Evolutionary conservation across 2,329 filamentous ascomycete species (phyloP), one percentile per base, ranked within the genome.

Genomic region (Lachnellula cervina): DNA sequence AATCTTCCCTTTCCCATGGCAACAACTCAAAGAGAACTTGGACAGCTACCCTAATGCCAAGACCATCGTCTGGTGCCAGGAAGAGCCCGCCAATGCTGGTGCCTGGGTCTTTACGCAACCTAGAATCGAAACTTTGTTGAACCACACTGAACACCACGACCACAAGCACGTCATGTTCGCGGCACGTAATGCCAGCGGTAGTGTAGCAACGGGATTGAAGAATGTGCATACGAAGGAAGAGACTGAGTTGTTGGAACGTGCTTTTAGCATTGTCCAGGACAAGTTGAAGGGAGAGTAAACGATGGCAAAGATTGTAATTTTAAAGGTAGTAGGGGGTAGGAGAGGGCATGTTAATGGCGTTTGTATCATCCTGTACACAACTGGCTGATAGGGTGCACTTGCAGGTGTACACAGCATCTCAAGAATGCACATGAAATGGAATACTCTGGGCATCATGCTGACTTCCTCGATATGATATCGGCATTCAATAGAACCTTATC

Each of bases 1-100:
- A 77, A 83, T 99, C 59, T 92, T 99, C 78, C 94, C 94, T 69
- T 99, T 99, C 89, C 94, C 94, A 51, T 99, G 94, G 93, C 86
- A 92, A 67, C 91, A 94, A 75, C 84, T 99, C 54, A 90, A 89
- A 79, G 93, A 97, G 74, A 97, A 97, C 79, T 82, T 99, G 53
- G 93, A 99, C 79, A 84, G 79, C 74, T 99, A 99, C 80, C 90
- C 92, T 71, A 99, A 99, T 74, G 93, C 93, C 66, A 90, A 97
- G 82, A 93, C 91, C 62, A 91, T 99, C 64, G 91, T 99, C 61
- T 99, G 92, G 92, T 87, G 84, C 65, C 94, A 99, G 76, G 94
- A 99, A 74, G 94, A 99, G 79, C 94, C 94, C 34, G 83, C 99
- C 58, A 99, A 99, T 72, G 94, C 94, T 8, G 94, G 94, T 73